A percentile compares a stretch with the other conserved stretches of the same genome.
phyloP scores from a whole-genome alignment of 352 stramenopile species.

The Globisporangium emineosum region DNA sequence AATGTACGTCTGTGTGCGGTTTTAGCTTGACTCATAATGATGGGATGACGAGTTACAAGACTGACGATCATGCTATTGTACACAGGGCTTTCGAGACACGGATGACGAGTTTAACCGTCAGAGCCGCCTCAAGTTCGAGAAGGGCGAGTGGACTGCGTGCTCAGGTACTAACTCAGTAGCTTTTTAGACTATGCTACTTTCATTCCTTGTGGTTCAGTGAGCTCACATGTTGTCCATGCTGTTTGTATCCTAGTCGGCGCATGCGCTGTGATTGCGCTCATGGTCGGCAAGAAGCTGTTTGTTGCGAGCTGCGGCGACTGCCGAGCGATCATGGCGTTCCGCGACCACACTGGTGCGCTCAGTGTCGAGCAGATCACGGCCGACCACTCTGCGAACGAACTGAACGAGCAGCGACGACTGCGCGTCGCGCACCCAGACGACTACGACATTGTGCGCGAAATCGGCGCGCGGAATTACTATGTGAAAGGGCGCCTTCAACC shows the following conservation, averaged over 20 bases:
- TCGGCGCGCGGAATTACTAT: slow-evolving; percentile 63
- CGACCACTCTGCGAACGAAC: slow-evolving; percentile 67
- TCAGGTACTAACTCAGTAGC: slow-evolving; percentile 17
- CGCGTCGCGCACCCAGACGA: slow-evolving; percentile 55
- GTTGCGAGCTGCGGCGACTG: slow-evolving; percentile 67
- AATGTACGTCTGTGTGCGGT: slow-evolving; percentile 14
- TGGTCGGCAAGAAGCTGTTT: slow-evolving; percentile 53
- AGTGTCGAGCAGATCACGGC: slow-evolving; percentile 64
- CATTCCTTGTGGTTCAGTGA: neutral
- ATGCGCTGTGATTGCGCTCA: slow-evolving; percentile 53
- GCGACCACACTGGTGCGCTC: slow-evolving; percentile 42
- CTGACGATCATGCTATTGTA: neutral
- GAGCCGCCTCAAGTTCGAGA: slow-evolving; percentile 48
- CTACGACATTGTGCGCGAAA: slow-evolving; percentile 68
- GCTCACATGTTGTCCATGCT: neutral
- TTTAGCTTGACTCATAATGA: neutral
- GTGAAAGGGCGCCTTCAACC: slow-evolving; percentile 69
- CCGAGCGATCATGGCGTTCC: slow-evolving; percentile 63
- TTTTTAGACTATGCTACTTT: neutral
- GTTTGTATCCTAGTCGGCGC: slow-evolving; percentile 32
- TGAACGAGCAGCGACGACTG: slow-evolving; percentile 52
- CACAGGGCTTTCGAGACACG: slow-evolving; percentile 48
- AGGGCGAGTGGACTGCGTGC: slow-evolving; percentile 52
- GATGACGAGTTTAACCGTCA: slow-evolving; percentile 59
- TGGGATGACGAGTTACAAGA: neutral